Conservation (phyloP, 345 rosid species). For the Turritis glabra region DNA sequence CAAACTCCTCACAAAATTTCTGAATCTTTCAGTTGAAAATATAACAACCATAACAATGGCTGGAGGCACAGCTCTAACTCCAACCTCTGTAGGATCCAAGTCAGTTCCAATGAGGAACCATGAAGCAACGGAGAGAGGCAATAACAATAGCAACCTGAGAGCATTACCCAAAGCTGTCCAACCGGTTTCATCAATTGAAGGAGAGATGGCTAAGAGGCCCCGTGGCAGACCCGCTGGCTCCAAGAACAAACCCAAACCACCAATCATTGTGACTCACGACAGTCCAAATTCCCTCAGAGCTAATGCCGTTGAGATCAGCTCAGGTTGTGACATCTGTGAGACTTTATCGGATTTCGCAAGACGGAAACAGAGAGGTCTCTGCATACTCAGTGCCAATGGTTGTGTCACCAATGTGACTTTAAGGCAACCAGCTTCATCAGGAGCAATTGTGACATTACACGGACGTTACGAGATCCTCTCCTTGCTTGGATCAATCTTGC, state of each 20-base stretch:
- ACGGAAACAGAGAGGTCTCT: conserved; percentile 82
- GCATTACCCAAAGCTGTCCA: conserved; percentile 53
- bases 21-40: conserved; percentile 5
- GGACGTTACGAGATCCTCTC: conserved; percentile 97
- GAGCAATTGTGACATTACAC: conserved; percentile 82
- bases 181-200: conserved; percentile 57
- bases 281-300: conserved; percentile 84
- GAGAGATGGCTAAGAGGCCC: conserved; percentile 63
- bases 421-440: conserved; percentile 78
- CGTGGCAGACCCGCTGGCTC: conserved; percentile 96
- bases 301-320: conserved; percentile 88
- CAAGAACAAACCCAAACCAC: conserved; percentile 96
- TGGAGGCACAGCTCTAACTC: conserved; percentile 50
- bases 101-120: conserved; percentile 49
- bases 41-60: conserved; percentile 48
- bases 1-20: conserved; percentile 25
- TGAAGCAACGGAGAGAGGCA: conserved; percentile 45
- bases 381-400: conserved; percentile 79
- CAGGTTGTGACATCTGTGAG: conserved; percentile 85
- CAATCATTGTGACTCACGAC: conserved; percentile 78
- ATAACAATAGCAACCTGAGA: conserved; percentile 40
- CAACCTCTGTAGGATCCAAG: conserved; percentile 49
- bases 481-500: conserved; percentile 84
- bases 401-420: conserved; percentile 86
- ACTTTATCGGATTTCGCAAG: conserved; percentile 72